Conservation (phyloP, 2,329 filamentous ascomycete species). For the Trematosphaeria pertusa region DNA sequence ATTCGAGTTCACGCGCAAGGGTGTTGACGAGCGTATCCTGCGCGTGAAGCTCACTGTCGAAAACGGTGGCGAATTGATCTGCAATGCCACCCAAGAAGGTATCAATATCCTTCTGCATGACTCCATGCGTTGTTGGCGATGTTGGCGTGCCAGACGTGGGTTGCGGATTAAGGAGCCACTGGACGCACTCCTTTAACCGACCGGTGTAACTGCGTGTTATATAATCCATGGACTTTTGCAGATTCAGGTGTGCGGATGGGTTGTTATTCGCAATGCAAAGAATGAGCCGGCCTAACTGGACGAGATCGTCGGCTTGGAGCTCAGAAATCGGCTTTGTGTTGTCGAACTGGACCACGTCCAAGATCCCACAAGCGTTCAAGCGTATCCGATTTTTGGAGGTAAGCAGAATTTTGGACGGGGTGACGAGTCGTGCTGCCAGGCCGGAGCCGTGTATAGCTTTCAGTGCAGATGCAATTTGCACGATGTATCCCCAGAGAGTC, state of each 20-base stretch:
- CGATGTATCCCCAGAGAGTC: constrained; percentile 88
- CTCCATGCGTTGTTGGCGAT: constrained; percentile 32
- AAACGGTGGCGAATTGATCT: constrained; percentile 74
- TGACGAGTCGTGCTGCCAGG: constrained; percentile 84
- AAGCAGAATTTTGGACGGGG: constrained; percentile 85
- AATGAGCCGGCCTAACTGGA: constrained; percentile 83
- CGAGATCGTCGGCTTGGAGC: constrained; percentile 85
- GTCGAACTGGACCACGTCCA: constrained; percentile 89
- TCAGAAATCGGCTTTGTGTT: constrained; percentile 71
- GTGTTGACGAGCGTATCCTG: constrained; percentile 77
- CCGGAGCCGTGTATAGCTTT: constrained; percentile 83
- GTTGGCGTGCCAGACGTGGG: constrained; percentile 34
- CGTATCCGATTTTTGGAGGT: constrained; percentile 91
- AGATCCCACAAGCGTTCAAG: constrained; percentile 83
- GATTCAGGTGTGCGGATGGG: constrained; percentile 65
- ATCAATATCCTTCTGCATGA: constrained; percentile 73
- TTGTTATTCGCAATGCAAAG: constrained; percentile 80
- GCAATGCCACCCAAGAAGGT: constrained; percentile 81
- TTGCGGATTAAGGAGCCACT: constrained; percentile 77
- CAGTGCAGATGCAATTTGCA: constrained; percentile 87
- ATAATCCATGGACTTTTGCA: constrained; percentile 75
- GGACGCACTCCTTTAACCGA: constrained; percentile 78
- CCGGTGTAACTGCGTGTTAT: constrained; percentile 78
- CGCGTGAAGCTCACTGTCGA: constrained; percentile 80
- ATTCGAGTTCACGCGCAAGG: constrained; percentile 84